Evolutionary conservation across 106 monocot species (phyloP).

Genomic region (Iris macrosiphon): DNA sequence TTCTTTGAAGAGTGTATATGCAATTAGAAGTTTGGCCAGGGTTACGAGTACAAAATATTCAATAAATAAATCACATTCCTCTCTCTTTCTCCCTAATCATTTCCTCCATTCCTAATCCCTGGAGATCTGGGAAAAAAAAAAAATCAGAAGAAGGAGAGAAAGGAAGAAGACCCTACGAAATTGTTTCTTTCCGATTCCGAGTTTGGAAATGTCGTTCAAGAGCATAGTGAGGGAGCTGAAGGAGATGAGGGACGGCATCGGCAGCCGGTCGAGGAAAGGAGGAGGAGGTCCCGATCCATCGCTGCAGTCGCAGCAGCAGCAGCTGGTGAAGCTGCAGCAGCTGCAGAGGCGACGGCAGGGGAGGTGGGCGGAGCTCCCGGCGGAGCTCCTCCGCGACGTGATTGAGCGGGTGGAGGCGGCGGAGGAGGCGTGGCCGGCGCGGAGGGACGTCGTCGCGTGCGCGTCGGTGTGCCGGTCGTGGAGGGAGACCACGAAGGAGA

Average conservation of each 20-base stretch:
- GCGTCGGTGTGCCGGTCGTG: conserved; percentile 10
- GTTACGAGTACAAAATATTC: no score
- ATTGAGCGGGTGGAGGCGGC: conserved; percentile 1
- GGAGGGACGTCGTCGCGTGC: conserved; percentile 3
- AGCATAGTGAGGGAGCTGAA: conserved; percentile 3
- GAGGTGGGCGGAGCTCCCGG: conserved; percentile 1
- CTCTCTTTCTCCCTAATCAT: no score
- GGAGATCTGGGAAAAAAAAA: no score
- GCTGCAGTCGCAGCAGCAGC: not conserved
- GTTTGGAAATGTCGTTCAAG: conserved; percentile 1
- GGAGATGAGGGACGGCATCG: conserved; percentile 1
- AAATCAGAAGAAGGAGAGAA: no score
- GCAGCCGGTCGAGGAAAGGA: not conserved
- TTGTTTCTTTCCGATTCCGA: no score
- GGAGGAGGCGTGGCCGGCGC: conserved; percentile 4
- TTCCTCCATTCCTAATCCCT: no score
- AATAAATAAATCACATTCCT: no score
- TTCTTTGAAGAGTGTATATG: no score
- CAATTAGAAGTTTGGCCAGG: no score
- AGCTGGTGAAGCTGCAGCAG: no score
- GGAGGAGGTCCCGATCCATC: not conserved
- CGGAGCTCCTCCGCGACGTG: conserved; percentile 10
- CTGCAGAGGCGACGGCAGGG: not conserved
- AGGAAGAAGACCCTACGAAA: no score
- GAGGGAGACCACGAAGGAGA: not conserved